phyloP scores from a whole-genome alignment of 176 grass and related monocot genomes.

The Otatea glauca region DNA sequence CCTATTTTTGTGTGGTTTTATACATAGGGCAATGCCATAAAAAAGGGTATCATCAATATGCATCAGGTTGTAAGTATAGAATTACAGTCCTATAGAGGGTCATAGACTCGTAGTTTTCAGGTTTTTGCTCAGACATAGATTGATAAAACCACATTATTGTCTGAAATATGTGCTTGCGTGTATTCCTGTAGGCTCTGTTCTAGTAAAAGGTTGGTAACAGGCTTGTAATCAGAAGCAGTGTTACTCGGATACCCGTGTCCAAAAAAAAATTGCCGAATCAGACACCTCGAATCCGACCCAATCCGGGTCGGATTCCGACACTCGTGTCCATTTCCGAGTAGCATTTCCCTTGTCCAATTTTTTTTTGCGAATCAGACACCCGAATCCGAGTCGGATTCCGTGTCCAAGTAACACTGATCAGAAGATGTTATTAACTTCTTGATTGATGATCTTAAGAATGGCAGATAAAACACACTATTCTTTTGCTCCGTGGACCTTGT shows the following conservation, averaged over 20 bases:
- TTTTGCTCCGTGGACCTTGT: slow-evolving; percentile 11
- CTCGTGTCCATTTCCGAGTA: too few relatives aligned
- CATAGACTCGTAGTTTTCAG: neutral
- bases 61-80: neutral
- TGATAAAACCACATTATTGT: slow-evolving; percentile 5
- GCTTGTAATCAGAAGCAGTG: neutral
- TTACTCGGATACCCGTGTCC: too few relatives aligned
- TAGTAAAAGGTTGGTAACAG: neutral
- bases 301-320: too few relatives aligned
- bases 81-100: neutral
- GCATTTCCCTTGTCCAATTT: too few relatives aligned
- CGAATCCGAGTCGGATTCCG: too few relatives aligned
- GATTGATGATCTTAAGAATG: neutral
- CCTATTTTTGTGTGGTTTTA: slow-evolving; percentile 23
- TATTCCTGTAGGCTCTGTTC: neutral
- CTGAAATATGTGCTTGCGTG: slow-evolving; percentile 11
- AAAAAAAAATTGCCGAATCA: too few relatives aligned
- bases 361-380: too few relatives aligned
- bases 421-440: neutral
- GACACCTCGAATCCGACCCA: too few relatives aligned
- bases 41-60: slow-evolving; percentile 7
- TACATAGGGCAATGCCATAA: neutral
- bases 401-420: too few relatives aligned
- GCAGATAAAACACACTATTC: neutral
- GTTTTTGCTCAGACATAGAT: neutral